Percentiles rank a stretch among this genome's conserved stretches.
Evolutionary conservation across 208 protist species (phyloP).

Genomic region (Blastocrithidia nonstop): DNA sequence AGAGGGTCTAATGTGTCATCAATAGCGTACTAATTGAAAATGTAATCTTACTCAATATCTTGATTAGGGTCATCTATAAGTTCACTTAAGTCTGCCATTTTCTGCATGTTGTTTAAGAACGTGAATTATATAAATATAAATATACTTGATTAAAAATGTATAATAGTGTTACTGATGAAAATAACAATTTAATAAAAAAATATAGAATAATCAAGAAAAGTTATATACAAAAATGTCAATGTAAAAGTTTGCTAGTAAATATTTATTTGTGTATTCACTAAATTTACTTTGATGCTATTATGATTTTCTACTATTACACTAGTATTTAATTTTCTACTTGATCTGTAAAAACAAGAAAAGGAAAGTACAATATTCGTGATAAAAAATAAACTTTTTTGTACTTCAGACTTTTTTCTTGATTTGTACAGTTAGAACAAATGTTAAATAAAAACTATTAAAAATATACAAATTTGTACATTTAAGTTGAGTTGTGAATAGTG

Average conservation of each 20-base stretch:
- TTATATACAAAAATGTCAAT: constrained; percentile 16
- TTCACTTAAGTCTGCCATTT: constrained; percentile 9
- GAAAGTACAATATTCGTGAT: no score
- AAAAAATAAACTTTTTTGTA: no score
- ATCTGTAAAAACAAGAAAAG: no score
- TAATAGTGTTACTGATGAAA: not conserved
- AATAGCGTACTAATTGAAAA: constrained; percentile 88
- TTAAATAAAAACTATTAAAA: no score
- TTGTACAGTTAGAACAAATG: no score
- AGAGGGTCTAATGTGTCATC: constrained; percentile 86
- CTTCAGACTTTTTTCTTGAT: no score
- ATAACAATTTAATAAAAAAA: constrained; percentile 1
- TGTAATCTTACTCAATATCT: constrained; percentile 77
- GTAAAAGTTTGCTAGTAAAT: constrained; percentile 10
- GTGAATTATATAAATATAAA: not conserved
- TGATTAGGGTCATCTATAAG: constrained; percentile 36
- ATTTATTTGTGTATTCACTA: constrained; percentile 7
- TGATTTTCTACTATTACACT: no score
- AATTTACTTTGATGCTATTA: no score
- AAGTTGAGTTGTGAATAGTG: no score
- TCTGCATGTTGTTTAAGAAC: constrained; percentile 1
- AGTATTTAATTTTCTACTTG: no score
- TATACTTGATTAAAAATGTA: not conserved
- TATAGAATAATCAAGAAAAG: constrained; percentile 6
- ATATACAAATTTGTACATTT: no score